These are phyloP conservation scores for Exophiala spinifera DNA, from an alignment of 2,329 filamentous ascomycete genomes.

Conservation along the genomic window DNA sequence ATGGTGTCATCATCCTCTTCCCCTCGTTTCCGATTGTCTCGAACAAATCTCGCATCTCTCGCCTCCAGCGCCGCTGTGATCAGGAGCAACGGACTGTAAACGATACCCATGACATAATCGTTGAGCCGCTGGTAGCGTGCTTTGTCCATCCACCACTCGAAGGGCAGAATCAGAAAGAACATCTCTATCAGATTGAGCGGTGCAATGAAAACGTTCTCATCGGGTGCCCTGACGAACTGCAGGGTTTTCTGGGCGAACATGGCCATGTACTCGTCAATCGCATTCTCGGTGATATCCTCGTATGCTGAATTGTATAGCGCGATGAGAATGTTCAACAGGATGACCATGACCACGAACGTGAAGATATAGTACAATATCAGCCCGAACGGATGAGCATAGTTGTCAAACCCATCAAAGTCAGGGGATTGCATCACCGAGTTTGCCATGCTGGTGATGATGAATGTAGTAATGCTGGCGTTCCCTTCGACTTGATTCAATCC, in stretches of 20 bases:
- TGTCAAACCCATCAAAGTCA: slow-evolving; percentile 84
- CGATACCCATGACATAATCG: slow-evolving; percentile 77
- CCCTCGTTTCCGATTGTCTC: slow-evolving; percentile 70
- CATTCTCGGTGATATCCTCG: slow-evolving; percentile 88
- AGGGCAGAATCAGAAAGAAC: slow-evolving; percentile 69
- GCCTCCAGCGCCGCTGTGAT: slow-evolving; percentile 72
- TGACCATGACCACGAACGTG: slow-evolving; percentile 93
- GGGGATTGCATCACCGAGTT: slow-evolving; percentile 90
- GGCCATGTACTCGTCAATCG: slow-evolving; percentile 91
- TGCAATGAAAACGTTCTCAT: slow-evolving; percentile 97
- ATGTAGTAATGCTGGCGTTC: slow-evolving; percentile 50
- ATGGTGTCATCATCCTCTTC: slow-evolving; percentile 85
- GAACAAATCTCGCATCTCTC: slow-evolving; percentile 63
- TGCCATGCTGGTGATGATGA: slow-evolving; percentile 59
- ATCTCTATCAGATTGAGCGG: slow-evolving; percentile 94
- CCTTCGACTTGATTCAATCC: slow-evolving; percentile 82
- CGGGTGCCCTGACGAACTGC: slow-evolving; percentile 92
- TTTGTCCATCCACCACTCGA: slow-evolving; percentile 94
- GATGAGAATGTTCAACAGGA: slow-evolving; percentile 93
- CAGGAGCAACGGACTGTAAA: slow-evolving; percentile 82
- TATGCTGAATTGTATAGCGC: slow-evolving; percentile 97
- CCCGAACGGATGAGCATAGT: slow-evolving; percentile 88
- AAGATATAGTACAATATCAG: slow-evolving; percentile 96
- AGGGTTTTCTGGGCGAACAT: slow-evolving; percentile 92
- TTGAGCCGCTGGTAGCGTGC: slow-evolving; percentile 75